These are phyloP conservation scores for Trifolium pratense DNA, from an alignment of 306 rosid genomes.

Conservation along the genomic window DNA sequence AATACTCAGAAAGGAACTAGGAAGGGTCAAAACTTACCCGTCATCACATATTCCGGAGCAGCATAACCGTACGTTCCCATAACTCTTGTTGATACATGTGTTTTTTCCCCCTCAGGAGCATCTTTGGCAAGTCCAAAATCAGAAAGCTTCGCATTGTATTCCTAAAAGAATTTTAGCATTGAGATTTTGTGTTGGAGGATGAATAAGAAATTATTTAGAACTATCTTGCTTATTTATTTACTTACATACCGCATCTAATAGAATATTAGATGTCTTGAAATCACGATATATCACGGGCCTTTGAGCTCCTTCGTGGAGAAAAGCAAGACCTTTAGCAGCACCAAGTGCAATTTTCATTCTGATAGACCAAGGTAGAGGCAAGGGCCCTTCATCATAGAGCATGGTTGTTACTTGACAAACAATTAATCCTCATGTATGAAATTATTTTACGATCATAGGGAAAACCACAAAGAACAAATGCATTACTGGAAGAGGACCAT, in stretches of 20 bases:
- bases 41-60: slow-evolving; percentile 98
- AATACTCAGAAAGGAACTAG: neutral
- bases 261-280: slow-evolving; percentile 93
- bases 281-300: slow-evolving; percentile 93
- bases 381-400: slow-evolving; percentile 72
- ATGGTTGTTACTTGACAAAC: slow-evolving; percentile 50
- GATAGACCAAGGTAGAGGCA: slow-evolving; percentile 99
- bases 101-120: slow-evolving; percentile 92
- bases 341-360: slow-evolving; percentile 95
- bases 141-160: slow-evolving; percentile 91
- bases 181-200: slow-evolving; percentile 30
- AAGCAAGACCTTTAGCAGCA: slow-evolving; percentile 96
- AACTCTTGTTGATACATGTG: slow-evolving; percentile 95
- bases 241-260: slow-evolving; percentile 83
- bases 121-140: slow-evolving; percentile 99
- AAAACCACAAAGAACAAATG: slow-evolving; percentile 7
- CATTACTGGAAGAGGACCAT: neutral
- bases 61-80: slow-evolving; percentile 99
- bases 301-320: slow-evolving; percentile 90
- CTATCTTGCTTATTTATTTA: slow-evolving; percentile 23
- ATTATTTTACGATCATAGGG: slow-evolving; percentile 14
- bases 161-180: slow-evolving; percentile 53
- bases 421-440: slow-evolving; percentile 36
- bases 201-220: slow-evolving; percentile 26
- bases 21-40: slow-evolving; percentile 71